phyloP scores from a whole-genome alignment of 768 basidiomycete genomes.

The Macrocybe gigantea region DNA sequence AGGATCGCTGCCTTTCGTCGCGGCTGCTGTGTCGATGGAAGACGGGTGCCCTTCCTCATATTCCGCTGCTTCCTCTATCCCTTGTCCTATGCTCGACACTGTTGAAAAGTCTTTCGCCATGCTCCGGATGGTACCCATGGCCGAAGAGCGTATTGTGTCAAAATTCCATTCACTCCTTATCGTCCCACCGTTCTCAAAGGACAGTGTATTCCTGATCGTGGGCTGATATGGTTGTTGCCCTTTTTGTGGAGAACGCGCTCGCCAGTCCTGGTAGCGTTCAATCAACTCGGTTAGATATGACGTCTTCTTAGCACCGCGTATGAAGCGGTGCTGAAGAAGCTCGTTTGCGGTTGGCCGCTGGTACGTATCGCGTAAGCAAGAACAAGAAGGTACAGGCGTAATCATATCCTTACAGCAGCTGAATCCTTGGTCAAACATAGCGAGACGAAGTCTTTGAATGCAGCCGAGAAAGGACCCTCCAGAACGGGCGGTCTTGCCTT shows the following conservation, averaged over 20 bases:
- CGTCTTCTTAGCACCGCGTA: slow-evolving; percentile 78
- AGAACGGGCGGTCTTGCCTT: slow-evolving; percentile 91
- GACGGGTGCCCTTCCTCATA: slow-evolving; percentile 28
- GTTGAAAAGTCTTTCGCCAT: slow-evolving; percentile 56
- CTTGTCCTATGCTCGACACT: slow-evolving; percentile 33
- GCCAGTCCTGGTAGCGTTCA: slow-evolving; percentile 80
- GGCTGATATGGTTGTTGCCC: slow-evolving; percentile 50
- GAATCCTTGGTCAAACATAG: slow-evolving; percentile 94
- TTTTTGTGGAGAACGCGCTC: slow-evolving; percentile 53
- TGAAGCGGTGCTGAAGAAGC: slow-evolving; percentile 90
- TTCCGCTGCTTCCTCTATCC: slow-evolving; percentile 47
- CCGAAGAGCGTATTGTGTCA: slow-evolving; percentile 73
- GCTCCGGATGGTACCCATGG: slow-evolving; percentile 74
- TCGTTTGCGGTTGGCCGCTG: slow-evolving; percentile 91
- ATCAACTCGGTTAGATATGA: slow-evolving; percentile 82
- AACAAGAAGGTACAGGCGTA: slow-evolving; percentile 1
- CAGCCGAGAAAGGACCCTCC: slow-evolving; percentile 77
- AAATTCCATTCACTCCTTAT: slow-evolving; percentile 96
- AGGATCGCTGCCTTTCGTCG: slow-evolving; percentile 62
- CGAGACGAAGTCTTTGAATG: slow-evolving; percentile 91
- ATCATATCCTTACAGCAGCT: slow-evolving; percentile 43
- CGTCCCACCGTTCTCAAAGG: slow-evolving; percentile 71
- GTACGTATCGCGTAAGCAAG: slow-evolving; percentile 10
- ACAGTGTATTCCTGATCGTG: slow-evolving; percentile 48
- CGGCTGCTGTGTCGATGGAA: slow-evolving; percentile 57